Evolutionary conservation across 2,329 filamentous ascomycete species (phyloP), one percentile per base, ranked within the genome.

Genomic region (Neopestalotiopsis rosae): DNA sequence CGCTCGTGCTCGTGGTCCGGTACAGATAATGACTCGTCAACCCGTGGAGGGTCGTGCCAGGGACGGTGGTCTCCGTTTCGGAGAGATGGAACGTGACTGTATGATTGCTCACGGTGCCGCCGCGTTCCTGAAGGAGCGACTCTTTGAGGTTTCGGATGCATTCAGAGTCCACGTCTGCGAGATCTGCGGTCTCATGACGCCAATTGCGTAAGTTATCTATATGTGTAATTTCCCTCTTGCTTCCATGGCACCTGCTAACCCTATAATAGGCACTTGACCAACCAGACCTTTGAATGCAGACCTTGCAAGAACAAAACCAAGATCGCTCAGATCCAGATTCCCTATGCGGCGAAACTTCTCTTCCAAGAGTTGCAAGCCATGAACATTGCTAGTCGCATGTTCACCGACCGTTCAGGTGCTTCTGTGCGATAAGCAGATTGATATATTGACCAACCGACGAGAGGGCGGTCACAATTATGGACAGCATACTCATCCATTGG

Each of bases 71-170:
- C 88, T 99, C 59, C 95, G 97, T 79, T 99, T 99, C 90, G 96
- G 96, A 91, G 96, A 99, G 87, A 99, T 99, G 96, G 97, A 99
- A 84, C 95, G 97, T 85, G 97, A 99, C 89, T 99, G 96, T 81
- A 99, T 99, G 96, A 99, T 99, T 85, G 94, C 97, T n/a, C 97
- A 99, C 80, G 96, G 96, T 79, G 96, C 97, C 3, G 95, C 94
- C 67, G 92, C 95, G 1, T 99, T 99, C 88, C 84, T 99, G 78
- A 99, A 99, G 85, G 96, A 99, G 86, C 90, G 96, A 77, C 84
- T 99, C 69, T 98, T 99, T 77, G 95, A 98, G 80, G 96, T 99
- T 65, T 97, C 94, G 66, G 96, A 99, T 84, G 95, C 96, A 49
- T 99, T 98, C 88, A 89, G 95, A 81, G 96, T 99, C 69, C 96